Conservation (phyloP, 768 basidiomycete genomes). For the Macrolepiota fuliginosa region DNA sequence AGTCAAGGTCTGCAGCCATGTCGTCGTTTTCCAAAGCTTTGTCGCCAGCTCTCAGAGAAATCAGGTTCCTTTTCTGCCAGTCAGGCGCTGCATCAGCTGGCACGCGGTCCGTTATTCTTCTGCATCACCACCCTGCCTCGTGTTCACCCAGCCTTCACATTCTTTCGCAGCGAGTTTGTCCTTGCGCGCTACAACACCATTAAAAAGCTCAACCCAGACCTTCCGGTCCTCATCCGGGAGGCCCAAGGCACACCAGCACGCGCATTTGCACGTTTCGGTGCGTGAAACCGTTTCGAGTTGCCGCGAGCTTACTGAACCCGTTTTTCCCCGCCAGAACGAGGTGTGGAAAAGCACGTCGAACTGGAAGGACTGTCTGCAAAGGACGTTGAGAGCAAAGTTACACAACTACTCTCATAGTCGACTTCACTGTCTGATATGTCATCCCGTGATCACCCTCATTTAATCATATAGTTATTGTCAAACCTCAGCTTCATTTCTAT, state of each 20-base stretch:
- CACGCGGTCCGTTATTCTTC: slow-evolving; percentile 54
- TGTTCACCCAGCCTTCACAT: slow-evolving; percentile 8
- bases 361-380: slow-evolving; percentile 70
- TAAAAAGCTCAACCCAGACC: slow-evolving; percentile 82
- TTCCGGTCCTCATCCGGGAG: slow-evolving; percentile 82
- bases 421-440: background rate
- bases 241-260: slow-evolving; percentile 78
- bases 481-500: background rate
- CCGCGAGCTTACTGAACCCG: slow-evolving; percentile 11
- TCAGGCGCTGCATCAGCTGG: slow-evolving; percentile 74
- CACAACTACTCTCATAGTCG: slow-evolving; percentile 46
- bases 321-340: slow-evolving; percentile 52
- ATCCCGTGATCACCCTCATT: background rate
- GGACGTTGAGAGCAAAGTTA: slow-evolving; percentile 71
- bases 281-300: slow-evolving; percentile 26
- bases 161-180: slow-evolving; percentile 69
- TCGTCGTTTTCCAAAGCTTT: slow-evolving; percentile 61
- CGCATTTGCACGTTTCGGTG: slow-evolving; percentile 85
- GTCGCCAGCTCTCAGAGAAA: slow-evolving; percentile 75
- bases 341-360: slow-evolving; percentile 78
- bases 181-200: slow-evolving; percentile 68
- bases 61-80: slow-evolving; percentile 81
- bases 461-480: background rate
- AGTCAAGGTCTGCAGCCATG: background rate
- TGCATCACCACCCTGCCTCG: background rate